Evolutionary conservation across 768 basidiomycete species (phyloP), one percentile per base, ranked within the genome.

Genomic region (Trichaptum fuscoviolaceum): DNA sequence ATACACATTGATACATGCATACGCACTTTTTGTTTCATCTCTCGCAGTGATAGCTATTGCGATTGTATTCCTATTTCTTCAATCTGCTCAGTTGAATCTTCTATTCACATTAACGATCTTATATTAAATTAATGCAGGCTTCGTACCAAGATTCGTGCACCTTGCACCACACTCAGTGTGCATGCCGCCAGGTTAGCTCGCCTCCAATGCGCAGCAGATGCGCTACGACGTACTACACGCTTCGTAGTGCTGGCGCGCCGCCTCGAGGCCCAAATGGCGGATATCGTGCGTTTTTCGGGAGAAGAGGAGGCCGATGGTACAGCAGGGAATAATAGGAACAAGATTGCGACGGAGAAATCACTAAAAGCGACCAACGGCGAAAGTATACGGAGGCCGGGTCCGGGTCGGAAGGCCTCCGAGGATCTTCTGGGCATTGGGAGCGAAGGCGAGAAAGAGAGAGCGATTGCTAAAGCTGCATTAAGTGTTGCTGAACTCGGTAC

Each of bases 381-480:
- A n/a, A n/a, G n/a, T n/a, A n/a, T n/a, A n/a, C n/a, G n/a, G n/a
- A n/a, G n/a, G n/a, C n/a, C n/a, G n/a, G n/a, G n/a, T 34, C 52
- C 64, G 42, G 67, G 64, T 30, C 67, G 64, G 24, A 64, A 66
- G 69, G 17, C 35, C 57, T 30, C 63, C 30, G 66, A 69, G 58
- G 71, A 76, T 52, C 70, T 70, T 25, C 5, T 68, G 57, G 2
- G 69, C 65, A 65, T 70, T 76, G 58, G 86, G 84, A 30, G 80
- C 35, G 90, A 90, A 71, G 90, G 93, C 30, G 91, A 93, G 70
- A 89, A 88, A 75, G 96, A 97, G 72, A 83, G 96, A 9, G 86
- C 86, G 18, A 88, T 98, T 71, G 91, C 95, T 1, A 96, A 96
- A 76, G 96, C 96, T 1, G 96, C 96, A n/a, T 79, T 98, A 71